Evolutionary conservation across 495 filamentous ascomycete genomes (phyloP), one percentile per base, ranked within the genome.

Genomic region (Aspergillus indologenus): DNA sequence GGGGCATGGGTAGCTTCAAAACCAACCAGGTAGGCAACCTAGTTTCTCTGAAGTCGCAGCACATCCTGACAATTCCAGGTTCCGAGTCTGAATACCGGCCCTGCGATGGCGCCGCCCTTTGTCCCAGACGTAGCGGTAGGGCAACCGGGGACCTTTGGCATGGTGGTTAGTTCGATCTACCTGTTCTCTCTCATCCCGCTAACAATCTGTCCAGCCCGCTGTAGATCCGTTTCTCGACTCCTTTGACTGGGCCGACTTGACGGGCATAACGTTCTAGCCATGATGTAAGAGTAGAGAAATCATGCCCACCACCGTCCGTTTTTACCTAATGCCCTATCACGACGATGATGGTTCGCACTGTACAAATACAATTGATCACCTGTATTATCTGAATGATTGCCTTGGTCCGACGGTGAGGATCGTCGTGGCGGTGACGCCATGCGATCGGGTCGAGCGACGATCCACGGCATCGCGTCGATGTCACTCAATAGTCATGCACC

Each of bases 211-310:
- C 18, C 47, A 79, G 76, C 68, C 65, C 1, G 56, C 72, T 8
- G 71, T 79, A n/a, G 75, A 77, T 51, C 72, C 72, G 43, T 77
- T 75, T 57, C 62, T 79, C 11, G 75, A 76, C 43, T 72, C 75
- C 0, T 77, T 77, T 55, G 70, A 79, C 54, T 79, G 75, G 75
- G 75, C 73, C 26, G 73, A 79, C 58, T 48, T 77, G 42, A 67
- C 75, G 20, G 72, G 70, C 2, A 67, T 75, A 53, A 62, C 72
- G 0, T 65, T 76, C 19, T 65, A 62, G 48, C 64, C 66, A 50
- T 67, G 56, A 65, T 59, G 24, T 58, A 23, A 44, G 5, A 15
- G 22, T 46, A 22, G 40, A 5, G 22, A 24, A 44, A 5, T 54
- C 53, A 43, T 22, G 46, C 8, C 20, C 47, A 29, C 26, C 26